Percentiles rank a stretch among this genome's conserved stretches.
phyloP scores from a whole-genome alignment of 495 filamentous ascomycete species.

The Cercophora sp. region DNA sequence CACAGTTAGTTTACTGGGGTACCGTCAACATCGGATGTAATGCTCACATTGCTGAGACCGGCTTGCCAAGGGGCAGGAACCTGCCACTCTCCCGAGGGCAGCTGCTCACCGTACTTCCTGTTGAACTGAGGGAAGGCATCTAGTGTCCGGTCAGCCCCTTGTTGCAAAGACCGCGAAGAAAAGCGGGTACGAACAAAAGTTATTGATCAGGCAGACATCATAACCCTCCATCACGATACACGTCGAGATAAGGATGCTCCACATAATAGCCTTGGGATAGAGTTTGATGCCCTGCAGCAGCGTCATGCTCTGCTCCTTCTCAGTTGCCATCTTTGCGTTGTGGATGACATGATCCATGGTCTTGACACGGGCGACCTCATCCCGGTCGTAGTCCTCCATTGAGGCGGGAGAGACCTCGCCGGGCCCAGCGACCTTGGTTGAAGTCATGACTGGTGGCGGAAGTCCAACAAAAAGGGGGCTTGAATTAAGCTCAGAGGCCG shows the following conservation, averaged over 20 bases:
- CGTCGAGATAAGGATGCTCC: slow-evolving; percentile 58
- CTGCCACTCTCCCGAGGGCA: slow-evolving; percentile 57
- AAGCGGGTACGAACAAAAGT: slow-evolving; percentile 38
- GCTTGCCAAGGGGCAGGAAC: slow-evolving; percentile 73
- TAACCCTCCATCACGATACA: slow-evolving; percentile 66
- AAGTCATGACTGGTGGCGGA: too few relatives aligned
- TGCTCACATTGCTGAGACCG: slow-evolving; percentile 64
- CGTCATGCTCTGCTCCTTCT: slow-evolving; percentile 54
- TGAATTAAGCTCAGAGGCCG: too few relatives aligned
- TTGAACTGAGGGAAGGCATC: slow-evolving; percentile 61
- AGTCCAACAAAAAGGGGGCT: too few relatives aligned
- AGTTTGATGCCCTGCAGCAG: slow-evolving; percentile 48
- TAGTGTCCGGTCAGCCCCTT: too few relatives aligned
- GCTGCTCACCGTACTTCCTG: slow-evolving; percentile 59
- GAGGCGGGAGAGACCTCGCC: neutral
- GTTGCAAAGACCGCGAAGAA: too few relatives aligned
- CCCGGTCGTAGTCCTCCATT: slow-evolving; percentile 9
- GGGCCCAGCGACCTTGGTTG: slow-evolving; percentile 7
- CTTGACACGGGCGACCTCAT: slow-evolving; percentile 19
- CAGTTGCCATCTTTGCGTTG: slow-evolving; percentile 42
- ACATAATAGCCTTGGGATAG: slow-evolving; percentile 55
- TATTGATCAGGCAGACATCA: slow-evolving; percentile 56
- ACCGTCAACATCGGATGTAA: neutral
- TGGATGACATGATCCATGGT: slow-evolving; percentile 39
- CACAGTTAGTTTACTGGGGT: neutral